Conservation (phyloP, 2,329 filamentous ascomycete species). For the Ceratocystis variospora region DNA sequence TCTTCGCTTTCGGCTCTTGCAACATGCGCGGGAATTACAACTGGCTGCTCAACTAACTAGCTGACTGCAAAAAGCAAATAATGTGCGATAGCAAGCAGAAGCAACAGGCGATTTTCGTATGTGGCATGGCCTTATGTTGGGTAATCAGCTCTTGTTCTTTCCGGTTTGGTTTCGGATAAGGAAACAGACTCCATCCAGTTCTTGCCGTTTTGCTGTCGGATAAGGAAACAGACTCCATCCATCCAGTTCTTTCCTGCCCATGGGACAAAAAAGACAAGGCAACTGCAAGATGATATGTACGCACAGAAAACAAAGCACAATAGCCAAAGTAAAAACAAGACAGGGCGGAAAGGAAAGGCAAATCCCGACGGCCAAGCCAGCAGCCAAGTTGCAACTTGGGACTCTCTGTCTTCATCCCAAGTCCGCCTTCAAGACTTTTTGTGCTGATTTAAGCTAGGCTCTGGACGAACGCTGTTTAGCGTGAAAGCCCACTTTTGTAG, state of each 20-base stretch:
- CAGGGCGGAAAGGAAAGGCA: background rate
- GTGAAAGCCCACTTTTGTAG: background rate
- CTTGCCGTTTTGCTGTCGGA: background rate
- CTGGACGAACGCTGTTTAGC: background rate
- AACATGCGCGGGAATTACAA: background rate
- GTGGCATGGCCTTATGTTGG: background rate
- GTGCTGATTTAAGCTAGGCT: background rate
- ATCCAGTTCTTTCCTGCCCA: background rate
- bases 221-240: background rate
- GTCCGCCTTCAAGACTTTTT: background rate
- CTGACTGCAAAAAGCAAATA: background rate
- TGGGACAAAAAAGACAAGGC: background rate
- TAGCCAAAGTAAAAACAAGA: background rate
- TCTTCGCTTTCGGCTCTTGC: background rate
- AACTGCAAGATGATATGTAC: background rate
- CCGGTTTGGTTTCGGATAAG: background rate
- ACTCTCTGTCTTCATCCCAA: conserved; percentile 1
- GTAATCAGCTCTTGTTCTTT: background rate
- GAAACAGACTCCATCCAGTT: background rate
- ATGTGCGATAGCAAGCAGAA: background rate
- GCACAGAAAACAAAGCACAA: background rate
- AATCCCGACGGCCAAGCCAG: background rate
- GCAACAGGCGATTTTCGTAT: background rate
- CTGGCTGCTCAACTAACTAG: too few species aligned
- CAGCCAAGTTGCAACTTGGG: background rate